Percentiles rank a stretch among this genome's conserved stretches.
These are phyloP conservation scores for Rubia yunnanensis DNA, from an alignment of 257 asterid species.

Conservation along the genomic window DNA sequence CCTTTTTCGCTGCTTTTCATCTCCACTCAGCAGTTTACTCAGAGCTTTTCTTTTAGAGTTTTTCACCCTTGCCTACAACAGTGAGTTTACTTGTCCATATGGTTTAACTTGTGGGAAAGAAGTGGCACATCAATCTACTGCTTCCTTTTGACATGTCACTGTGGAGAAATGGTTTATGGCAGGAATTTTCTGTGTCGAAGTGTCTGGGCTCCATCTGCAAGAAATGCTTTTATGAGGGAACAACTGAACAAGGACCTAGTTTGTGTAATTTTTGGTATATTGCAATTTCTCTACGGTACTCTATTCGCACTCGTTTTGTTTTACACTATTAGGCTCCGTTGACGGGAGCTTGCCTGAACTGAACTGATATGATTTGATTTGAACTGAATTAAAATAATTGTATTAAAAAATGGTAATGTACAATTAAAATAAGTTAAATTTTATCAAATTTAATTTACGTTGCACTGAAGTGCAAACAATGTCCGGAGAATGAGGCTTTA, in stretches of 20 bases:
- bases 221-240: background rate
- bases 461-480: no score
- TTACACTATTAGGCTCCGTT: no score
- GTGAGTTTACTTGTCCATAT: conserved; percentile 26
- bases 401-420: no score
- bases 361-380: no score
- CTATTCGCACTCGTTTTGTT: no score
- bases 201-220: conserved; percentile 14
- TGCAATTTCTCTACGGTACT: no score
- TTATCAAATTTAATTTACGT: no score
- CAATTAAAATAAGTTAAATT: no score
- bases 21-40: conserved; percentile 13
- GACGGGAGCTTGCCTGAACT: no score
- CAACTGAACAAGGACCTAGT: background rate
- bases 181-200: background rate
- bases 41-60: conserved; percentile 4
- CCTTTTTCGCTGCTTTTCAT: conserved; percentile 48
- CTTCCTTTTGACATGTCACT: background rate
- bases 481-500: no score
- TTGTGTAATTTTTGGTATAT: no score
- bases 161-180: background rate
- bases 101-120: conserved; percentile 29
- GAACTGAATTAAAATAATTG: no score
- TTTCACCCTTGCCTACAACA: conserved; percentile 11
- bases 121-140: background rate